Conservation (phyloP, 306 rosid species). For the Amphicarpaea edgeworthii region DNA sequence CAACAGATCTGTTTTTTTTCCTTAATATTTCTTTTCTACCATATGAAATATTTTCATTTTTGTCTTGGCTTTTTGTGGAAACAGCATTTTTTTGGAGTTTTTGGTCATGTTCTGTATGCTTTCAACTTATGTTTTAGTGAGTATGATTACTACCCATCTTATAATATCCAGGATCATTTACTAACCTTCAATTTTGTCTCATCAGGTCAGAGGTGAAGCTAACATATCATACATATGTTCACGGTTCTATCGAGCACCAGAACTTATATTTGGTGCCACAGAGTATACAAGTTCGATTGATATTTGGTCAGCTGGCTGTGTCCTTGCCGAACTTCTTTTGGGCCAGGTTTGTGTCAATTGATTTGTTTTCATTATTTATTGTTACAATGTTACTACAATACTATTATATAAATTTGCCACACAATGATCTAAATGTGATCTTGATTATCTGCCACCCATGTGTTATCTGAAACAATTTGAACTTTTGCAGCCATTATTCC, state of each 20-base stretch:
- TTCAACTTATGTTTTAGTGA: slow-evolving; percentile 22
- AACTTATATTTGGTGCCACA: slow-evolving; percentile 95
- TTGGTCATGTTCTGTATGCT: slow-evolving; percentile 20
- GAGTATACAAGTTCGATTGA: slow-evolving; percentile 96
- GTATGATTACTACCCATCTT: slow-evolving; percentile 2
- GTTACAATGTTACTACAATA: not conserved
- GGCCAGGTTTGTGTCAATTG: slow-evolving; percentile 76
- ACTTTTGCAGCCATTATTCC: slow-evolving; percentile 86
- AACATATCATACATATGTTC: slow-evolving; percentile 96
- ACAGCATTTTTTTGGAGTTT: not conserved
- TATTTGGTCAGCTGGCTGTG: slow-evolving; percentile 99
- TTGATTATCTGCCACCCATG: not conserved
- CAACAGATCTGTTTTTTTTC: not conserved
- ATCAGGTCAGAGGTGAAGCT: slow-evolving; percentile 90
- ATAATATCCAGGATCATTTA: slow-evolving; percentile 18
- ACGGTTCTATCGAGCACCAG: slow-evolving; percentile 96
- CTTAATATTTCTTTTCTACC: not conserved
- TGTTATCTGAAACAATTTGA: slow-evolving; percentile 21
- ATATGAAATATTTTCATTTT: not conserved
- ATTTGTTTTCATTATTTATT: slow-evolving; percentile 1
- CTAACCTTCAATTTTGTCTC: slow-evolving; percentile 36
- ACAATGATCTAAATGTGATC: slow-evolving; percentile 11
- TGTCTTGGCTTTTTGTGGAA: slow-evolving; percentile 7
- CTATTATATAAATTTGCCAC: slow-evolving; percentile 11
- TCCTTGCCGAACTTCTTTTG: slow-evolving; percentile 96